phyloP scores from a whole-genome alignment of 208 protist genomes.

The Wallacemonas sp. region DNA sequence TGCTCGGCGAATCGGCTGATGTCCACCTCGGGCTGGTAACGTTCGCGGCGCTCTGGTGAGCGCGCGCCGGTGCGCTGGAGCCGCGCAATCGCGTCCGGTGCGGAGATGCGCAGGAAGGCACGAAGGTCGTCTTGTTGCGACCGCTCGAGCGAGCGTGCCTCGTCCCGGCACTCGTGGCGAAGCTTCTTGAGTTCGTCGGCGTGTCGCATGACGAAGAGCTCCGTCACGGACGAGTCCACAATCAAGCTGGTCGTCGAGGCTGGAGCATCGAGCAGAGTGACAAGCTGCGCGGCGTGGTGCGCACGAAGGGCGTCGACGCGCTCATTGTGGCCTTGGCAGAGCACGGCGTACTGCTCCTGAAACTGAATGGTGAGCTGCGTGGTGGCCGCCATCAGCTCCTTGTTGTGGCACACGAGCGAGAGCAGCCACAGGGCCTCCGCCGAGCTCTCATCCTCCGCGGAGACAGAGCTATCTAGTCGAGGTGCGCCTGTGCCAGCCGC shows the following conservation, averaged over 20 bases:
- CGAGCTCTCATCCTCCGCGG: slow-evolving; percentile 4
- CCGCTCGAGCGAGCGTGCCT: slow-evolving; percentile 34
- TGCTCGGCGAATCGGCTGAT: slow-evolving; percentile 40
- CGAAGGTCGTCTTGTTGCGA: slow-evolving; percentile 46
- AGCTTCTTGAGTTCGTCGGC: slow-evolving; percentile 55
- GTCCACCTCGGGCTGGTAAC: slow-evolving; percentile 37
- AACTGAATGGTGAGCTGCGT: slow-evolving; percentile 65
- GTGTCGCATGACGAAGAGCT: slow-evolving; percentile 63
- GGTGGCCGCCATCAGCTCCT: slow-evolving; percentile 45
- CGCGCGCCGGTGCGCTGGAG: not conserved
- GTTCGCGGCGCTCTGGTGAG: not conserved
- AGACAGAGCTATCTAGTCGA: no score
- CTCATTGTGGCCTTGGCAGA: slow-evolving; percentile 21
- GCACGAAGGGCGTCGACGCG: slow-evolving; percentile 38
- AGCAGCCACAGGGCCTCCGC: slow-evolving; percentile 62
- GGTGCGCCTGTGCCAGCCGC: not conserved
- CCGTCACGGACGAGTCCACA: slow-evolving; percentile 63
- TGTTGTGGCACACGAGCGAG: slow-evolving; percentile 64
- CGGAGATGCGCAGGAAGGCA: slow-evolving; percentile 52
- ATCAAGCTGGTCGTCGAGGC: slow-evolving; percentile 57
- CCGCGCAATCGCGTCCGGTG: slow-evolving; percentile 53
- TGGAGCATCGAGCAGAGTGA: slow-evolving; percentile 57
- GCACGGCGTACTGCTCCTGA: slow-evolving; percentile 40
- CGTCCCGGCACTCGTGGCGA: slow-evolving; percentile 25
- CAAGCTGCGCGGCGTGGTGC: slow-evolving; percentile 58